A percentile compares a stretch with the other conserved stretches of the same genome.
phyloP scores from a whole-genome alignment of 805 yeast species.

The Wickerhamomyces chambardii region DNA sequence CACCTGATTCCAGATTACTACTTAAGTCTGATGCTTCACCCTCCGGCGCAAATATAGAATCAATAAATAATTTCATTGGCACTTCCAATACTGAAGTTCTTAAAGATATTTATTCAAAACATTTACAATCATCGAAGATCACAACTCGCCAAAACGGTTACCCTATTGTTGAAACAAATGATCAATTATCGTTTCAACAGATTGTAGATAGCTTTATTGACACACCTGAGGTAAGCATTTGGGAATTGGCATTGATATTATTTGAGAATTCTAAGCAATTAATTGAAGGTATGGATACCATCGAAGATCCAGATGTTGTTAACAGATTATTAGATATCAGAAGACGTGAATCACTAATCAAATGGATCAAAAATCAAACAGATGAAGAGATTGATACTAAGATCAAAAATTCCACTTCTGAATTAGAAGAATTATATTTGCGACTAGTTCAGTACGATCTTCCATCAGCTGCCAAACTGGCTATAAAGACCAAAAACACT shows the following conservation, averaged over 20 bases:
- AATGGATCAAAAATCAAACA: conserved; percentile 48
- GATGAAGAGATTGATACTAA: conserved; percentile 22
- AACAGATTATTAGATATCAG: conserved; percentile 19
- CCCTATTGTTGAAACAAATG: conserved; percentile 27
- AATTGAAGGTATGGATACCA: conserved; percentile 11
- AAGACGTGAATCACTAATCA: conserved; percentile 37
- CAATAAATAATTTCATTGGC: conserved; percentile 1
- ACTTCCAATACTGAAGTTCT: conserved; percentile 5
- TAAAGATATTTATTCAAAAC: conserved; percentile 13
- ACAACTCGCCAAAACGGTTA: conserved; percentile 21
- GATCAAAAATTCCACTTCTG: conserved; percentile 23
- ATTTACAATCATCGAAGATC: conserved; percentile 15
- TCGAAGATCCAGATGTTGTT: conserved; percentile 13
- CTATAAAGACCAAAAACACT: conserved; percentile 50
- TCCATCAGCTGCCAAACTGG: conserved; percentile 49
- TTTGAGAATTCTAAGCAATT: conserved; percentile 31
- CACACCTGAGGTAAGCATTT: conserved; percentile 21
- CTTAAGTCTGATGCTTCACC: conserved; percentile 2
- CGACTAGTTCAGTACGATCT: conserved; percentile 46
- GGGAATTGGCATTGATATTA: conserved; percentile 55
- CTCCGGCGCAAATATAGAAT: neutral
- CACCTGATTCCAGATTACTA: conserved; percentile 7
- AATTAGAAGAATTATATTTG: conserved; percentile 42
- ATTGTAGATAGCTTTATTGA: conserved; percentile 12
- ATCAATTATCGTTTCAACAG: conserved; percentile 21